These are phyloP conservation scores for Pneumocystis oryctolagi DNA, from an alignment of 1,139 yeast genomes.

Conservation along the genomic window DNA sequence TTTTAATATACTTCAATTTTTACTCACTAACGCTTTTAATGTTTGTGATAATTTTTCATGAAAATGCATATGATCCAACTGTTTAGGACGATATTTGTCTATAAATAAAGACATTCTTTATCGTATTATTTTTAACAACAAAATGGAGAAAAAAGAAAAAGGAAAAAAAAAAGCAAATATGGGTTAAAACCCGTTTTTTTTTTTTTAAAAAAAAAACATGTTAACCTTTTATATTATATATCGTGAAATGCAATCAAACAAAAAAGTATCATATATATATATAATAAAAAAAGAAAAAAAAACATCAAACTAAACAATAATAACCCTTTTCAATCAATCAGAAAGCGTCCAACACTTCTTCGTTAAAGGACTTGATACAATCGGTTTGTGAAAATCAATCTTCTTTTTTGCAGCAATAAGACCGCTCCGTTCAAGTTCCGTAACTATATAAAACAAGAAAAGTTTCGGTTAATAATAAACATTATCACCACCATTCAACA, in stretches of 20 bases:
- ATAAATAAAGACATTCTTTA: conserved; percentile 80
- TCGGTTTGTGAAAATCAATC: conserved; percentile 8
- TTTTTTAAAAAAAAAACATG: too few relatives aligned
- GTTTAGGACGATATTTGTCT: conserved; percentile 75
- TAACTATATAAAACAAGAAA: too few relatives aligned
- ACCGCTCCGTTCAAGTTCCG: background rate
- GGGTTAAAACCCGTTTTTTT: background rate
- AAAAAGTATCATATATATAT: too few relatives aligned
- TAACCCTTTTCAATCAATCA: background rate
- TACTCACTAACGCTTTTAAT: conserved; percentile 38
- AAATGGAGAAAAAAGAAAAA: too few relatives aligned
- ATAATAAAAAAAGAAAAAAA: background rate
- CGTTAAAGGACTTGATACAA: conserved; percentile 14
- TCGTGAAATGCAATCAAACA: too few relatives aligned
- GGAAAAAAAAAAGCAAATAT: too few relatives aligned
- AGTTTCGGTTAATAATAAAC: background rate
- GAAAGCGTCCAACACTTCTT: conserved; percentile 8
- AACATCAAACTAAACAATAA: background rate
- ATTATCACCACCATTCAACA: conserved; percentile 1
- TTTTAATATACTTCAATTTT: background rate
- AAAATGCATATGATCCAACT: conserved; percentile 47
- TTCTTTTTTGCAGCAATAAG: conserved; percentile 2
- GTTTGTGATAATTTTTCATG: conserved; percentile 52
- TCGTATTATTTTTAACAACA: background rate
- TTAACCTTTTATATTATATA: too few relatives aligned